Evolutionary conservation across 768 basidiomycete species (phyloP), one percentile per base, ranked within the genome.

Genomic region (Lentinus tigrinus): DNA sequence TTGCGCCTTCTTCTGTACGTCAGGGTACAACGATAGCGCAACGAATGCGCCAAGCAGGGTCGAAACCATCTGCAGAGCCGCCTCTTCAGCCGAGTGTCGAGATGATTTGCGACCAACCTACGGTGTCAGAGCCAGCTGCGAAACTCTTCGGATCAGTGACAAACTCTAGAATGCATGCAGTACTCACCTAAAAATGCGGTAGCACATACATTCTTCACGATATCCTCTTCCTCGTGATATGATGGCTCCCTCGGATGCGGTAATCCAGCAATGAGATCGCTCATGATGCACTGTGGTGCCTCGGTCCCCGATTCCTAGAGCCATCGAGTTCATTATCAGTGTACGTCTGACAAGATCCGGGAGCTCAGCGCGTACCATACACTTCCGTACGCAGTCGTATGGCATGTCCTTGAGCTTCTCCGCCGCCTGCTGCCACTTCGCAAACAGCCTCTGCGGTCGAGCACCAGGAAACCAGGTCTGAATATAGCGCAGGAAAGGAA

Each of bases 401-500:
- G 43, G 43, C 10, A 11, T 8, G 23, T 44, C 13, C 21, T 17
- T 36, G 17, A n/a, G 28, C 7, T 6, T 11, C 4, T n/a, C 19
- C 19, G 21, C 23, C 5, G n/a, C 43, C 3, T 19, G 4, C n/a
- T 46, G 42, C 54, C 54, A 56, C 14, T 56, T 4, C 6, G 10
- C 34, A 6, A 48, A 19, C 21, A 23, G 21, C 7, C n/a, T 23
- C 51, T 66, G 58, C 57, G 62, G 62, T 11, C 40, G 23, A 6
- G 65, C 66, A 17, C 66, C 65, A 19, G 66, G 66, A 47, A 67
- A 60, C 65, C 65, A 67, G n/a, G 31, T 6, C 3, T 65, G 66
- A 8, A 66, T 27, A 28, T 62, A 52, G 16, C 58, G 54, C 13
- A 66, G 51, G 16, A 63, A 51, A 1, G 73, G 73, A 7, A 74